Evolutionary conservation across 805 yeast genomes (phyloP).

Genomic region (Zygosaccharomyces gambellarensis): DNA sequence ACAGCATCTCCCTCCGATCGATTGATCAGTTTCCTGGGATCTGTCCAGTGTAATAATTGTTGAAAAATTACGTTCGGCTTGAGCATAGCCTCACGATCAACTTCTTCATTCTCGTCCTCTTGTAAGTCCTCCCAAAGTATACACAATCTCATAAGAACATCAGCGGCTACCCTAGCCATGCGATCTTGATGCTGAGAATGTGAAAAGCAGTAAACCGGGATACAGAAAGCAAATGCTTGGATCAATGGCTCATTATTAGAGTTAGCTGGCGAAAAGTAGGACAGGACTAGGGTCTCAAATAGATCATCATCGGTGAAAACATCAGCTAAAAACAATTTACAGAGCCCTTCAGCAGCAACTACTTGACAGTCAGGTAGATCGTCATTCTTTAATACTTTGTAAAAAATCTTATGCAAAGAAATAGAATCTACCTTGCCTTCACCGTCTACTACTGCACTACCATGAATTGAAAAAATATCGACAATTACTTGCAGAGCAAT

Average conservation of each 20-base stretch:
- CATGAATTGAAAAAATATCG: conserved; percentile 76
- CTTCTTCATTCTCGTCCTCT: conserved; percentile 30
- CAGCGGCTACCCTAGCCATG: conserved; percentile 59
- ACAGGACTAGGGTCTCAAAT: conserved; percentile 62
- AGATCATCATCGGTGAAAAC: conserved; percentile 65
- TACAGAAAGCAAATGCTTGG: conserved; percentile 79
- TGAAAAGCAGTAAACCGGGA: conserved; percentile 83
- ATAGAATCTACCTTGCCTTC: conserved; percentile 59
- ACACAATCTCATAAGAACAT: conserved; percentile 57
- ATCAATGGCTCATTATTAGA: conserved; percentile 58
- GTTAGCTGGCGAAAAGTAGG: conserved; percentile 71
- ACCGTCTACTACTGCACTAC: conserved; percentile 59
- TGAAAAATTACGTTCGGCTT: conserved; percentile 54
- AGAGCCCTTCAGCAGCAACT: conserved; percentile 77
- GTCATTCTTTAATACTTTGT: conserved; percentile 54
- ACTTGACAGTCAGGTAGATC: conserved; percentile 67
- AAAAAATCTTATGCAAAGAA: conserved; percentile 64
- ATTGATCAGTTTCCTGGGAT: conserved; percentile 62
- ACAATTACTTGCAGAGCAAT: conserved; percentile 66
- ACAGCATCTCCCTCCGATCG: conserved; percentile 39
- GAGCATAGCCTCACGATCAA: conserved; percentile 25
- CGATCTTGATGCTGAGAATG: conserved; percentile 65
- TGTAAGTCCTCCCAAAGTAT: conserved; percentile 39
- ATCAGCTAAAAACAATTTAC: conserved; percentile 76
- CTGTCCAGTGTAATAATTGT: conserved; percentile 80